These are phyloP conservation scores for Candida mattraensis DNA, from an alignment of 805 yeast species.

Conservation along the genomic window DNA sequence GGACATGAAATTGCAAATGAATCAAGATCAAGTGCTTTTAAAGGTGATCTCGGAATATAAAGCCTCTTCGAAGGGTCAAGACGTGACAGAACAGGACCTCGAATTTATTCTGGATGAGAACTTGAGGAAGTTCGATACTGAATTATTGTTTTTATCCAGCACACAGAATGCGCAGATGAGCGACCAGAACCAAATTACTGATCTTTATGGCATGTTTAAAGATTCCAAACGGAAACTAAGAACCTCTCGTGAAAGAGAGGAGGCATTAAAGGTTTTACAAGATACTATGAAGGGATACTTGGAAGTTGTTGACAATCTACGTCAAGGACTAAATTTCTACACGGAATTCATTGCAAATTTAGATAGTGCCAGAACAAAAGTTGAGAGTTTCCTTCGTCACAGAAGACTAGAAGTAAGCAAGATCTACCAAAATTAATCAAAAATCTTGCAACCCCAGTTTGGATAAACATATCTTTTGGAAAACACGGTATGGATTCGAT, in stretches of 20 bases:
- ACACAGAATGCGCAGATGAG: conserved; percentile 39
- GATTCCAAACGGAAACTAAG: conserved; percentile 34
- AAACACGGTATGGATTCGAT: conserved; percentile 30
- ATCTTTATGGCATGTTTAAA: conserved; percentile 38
- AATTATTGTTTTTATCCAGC: conserved; percentile 45
- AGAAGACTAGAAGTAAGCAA: conserved; percentile 10
- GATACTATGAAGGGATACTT: conserved; percentile 48
- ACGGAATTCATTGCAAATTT: conserved; percentile 50
- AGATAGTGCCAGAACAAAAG: conserved; percentile 41
- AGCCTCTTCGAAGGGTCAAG: conserved; percentile 39
- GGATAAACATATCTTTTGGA: conserved; percentile 38
- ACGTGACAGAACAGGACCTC: conserved; percentile 33
- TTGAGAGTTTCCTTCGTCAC: conserved; percentile 34
- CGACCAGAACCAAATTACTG: conserved; percentile 30
- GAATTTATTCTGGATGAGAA: conserved; percentile 39
- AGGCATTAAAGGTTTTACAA: conserved; percentile 52
- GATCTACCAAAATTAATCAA: no score
- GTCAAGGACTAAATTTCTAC: conserved; percentile 73
- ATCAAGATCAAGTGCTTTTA: conserved; percentile 51
- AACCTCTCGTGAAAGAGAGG: conserved; percentile 40
- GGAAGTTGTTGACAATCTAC: conserved; percentile 58
- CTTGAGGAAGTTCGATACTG: conserved; percentile 51
- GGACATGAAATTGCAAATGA: conserved; percentile 43
- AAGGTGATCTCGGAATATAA: conserved; percentile 39
- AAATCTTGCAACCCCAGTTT: conserved; percentile 37